Base-by-base conservation (phyloP, 129 eudicot species). In the Mikania micrantha region DNA sequence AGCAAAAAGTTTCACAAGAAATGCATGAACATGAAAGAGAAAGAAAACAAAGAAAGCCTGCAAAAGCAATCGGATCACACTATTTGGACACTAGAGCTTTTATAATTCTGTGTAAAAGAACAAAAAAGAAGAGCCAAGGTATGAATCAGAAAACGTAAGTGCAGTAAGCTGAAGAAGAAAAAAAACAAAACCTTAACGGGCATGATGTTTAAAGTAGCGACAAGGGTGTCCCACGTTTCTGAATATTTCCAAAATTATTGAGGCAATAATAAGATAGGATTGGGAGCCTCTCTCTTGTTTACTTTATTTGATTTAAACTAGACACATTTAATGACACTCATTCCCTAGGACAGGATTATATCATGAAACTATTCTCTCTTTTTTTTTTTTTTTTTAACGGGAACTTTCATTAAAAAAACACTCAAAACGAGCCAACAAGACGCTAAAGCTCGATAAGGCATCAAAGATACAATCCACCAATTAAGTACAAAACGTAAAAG, bases 21-120 rank as follows among this genome's bases (percentile, higher is more conserved):
- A 74, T 60, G 72, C 70, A 82, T 82, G 91, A 73, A 22, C n/a
- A n/a, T n/a, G 42, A 53, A 59, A 66, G 49, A 39, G 42, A 66
- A 62, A 74, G 57, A n/a, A n/a, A n/a, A n/a, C n/a, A 48, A 74
- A 74, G 74, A 56, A 75, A 70, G 77, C 81, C 80, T 75, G 80
- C 77, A 80, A 53, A 66, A 36, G 64, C 42, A 76, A 68, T 60
- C 70, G 54, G 64, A 48, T 76, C 80, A 76, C 75, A 76, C 48
- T 76, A 76, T 68, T 76, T 76, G 70, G 64, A 60, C 75, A 38
- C 67, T 10, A 45, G 4, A 58, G 70, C n/a, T n/a, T 29, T 38
- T 36, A 9, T 64, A 4, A 42, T 48, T 64, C 21, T 40, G 63
- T 16, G 39, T n/a, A 42, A 59, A 41, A 67, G 61, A 50, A 78